Base-by-base conservation (phyloP, 129 eudicot genomes). In the Escallonia rubra region DNA sequence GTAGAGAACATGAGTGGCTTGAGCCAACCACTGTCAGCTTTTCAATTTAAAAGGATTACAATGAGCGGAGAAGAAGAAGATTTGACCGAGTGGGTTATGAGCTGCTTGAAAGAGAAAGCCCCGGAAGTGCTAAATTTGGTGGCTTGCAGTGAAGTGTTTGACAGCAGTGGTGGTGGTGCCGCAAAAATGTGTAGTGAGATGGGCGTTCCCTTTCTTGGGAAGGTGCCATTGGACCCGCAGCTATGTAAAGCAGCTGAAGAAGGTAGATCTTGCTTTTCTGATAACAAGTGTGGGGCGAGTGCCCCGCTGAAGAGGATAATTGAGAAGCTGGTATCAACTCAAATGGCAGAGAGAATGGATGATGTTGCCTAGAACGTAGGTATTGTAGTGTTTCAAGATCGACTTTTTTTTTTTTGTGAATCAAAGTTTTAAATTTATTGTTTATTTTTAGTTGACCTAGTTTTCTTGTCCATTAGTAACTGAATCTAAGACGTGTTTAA, bases 1-100 rank as follows among this genome's bases (percentile, higher is more conserved):
- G 96, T 91, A 10, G 97, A 91, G 73, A 91, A 91, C 70, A 91
- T 91, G 97, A 91, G 97, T 47, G 96, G 96, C 14, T 65, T 91
- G 57, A 75, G 72, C 66, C 97, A 88, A 63, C 71, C 85, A 2
- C 60, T 91, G 60, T 58, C 85, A 2, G 89, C 81, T 42, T 75
- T 85, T 61, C 88, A 78, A 74, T 91, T 77, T 65, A 2, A 78
- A 82, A 83, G 75, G 64, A 72, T 59, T 57, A 51, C 76, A 4
- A 81, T 80, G 42, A 66, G 56, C 0, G 94, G 94, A 4, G 91
- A 79, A 66, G 80, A 86, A 58, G 84, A 70, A 57, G 96, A 91
- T 41, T 80, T 83, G 61, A 88, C 95, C 0, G 80, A 79, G 64
- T 76, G 78, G 83, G 83, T 65, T 55, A 51, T 91, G 53, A 43